A percentile compares a stretch with the other conserved stretches of the same genome.
These are phyloP conservation scores for Pythium plurisporium DNA, from an alignment of 352 stramenopile genomes.

Conservation along the genomic window DNA sequence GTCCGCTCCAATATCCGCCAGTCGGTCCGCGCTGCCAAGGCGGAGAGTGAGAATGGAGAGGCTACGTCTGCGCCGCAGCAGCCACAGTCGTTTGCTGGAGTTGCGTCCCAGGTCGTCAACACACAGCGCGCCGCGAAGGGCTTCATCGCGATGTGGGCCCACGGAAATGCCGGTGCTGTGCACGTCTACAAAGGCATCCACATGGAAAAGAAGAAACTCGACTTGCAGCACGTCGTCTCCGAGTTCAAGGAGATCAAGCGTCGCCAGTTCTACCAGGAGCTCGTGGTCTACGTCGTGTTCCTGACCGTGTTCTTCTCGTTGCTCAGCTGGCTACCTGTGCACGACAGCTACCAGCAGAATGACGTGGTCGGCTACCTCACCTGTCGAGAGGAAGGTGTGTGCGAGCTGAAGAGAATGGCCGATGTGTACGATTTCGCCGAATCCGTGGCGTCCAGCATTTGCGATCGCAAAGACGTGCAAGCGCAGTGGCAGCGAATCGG, in stretches of 20 bases:
- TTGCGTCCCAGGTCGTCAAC: constrained; percentile 72
- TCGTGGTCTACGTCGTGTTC: constrained; percentile 82
- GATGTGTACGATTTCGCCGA: constrained; percentile 78
- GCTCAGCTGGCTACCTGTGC: constrained; percentile 70
- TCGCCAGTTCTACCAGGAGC: constrained; percentile 84
- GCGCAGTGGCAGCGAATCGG: constrained; percentile 75
- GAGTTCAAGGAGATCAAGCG: constrained; percentile 89
- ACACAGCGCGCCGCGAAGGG: constrained; percentile 60
- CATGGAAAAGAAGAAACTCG: constrained; percentile 89
- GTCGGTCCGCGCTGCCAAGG: constrained; percentile 11
- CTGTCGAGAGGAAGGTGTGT: constrained; percentile 76
- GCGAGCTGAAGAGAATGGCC: constrained; percentile 65
- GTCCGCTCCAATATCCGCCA: constrained; percentile 59
- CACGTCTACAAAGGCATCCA: constrained; percentile 82
- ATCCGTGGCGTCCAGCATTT: constrained; percentile 50
- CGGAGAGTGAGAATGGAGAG: neutral
- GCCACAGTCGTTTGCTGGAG: constrained; percentile 52
- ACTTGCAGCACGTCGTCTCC: constrained; percentile 60
- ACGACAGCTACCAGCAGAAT: constrained; percentile 83
- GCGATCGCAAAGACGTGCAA: constrained; percentile 43
- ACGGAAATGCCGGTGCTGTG: constrained; percentile 32
- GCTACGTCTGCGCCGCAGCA: neutral
- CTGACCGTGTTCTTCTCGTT: constrained; percentile 74
- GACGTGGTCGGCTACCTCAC: constrained; percentile 74
- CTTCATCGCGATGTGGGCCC: constrained; percentile 76